Evolutionary conservation across 306 rosid species (phyloP).

Genomic region (Glycine tomentella): DNA sequence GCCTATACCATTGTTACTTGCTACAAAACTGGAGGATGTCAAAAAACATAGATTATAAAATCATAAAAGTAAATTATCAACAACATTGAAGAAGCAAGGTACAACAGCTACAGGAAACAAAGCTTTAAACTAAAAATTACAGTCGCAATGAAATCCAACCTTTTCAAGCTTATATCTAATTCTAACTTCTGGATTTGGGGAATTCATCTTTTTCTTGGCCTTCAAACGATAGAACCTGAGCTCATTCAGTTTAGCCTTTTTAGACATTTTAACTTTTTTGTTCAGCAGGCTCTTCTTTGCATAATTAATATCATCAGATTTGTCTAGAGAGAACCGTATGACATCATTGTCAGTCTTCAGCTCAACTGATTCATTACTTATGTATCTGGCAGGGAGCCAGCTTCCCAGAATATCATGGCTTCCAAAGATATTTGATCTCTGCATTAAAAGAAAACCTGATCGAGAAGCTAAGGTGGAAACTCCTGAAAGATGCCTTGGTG

Average conservation of each 20-base stretch:
- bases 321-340: conserved; percentile 69
- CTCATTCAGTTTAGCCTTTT: conserved; percentile 78
- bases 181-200: conserved; percentile 92
- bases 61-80: conserved; percentile 8
- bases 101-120: conserved; percentile 10
- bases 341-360: conserved; percentile 58
- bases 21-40: conserved; percentile 22
- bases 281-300: conserved; percentile 36
- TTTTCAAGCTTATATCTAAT: conserved; percentile 84
- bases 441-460: conserved; percentile 33
- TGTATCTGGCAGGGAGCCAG: conserved; percentile 53
- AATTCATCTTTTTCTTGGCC: conserved; percentile 86
- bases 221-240: conserved; percentile 81
- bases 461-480: conserved; percentile 23
- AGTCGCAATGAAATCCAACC: conserved; percentile 52
- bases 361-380: conserved; percentile 64
- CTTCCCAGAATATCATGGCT: conserved; percentile 47
- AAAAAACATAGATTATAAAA: conserved; percentile 25
- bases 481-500: conserved; percentile 40
- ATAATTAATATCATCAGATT: conserved; percentile 36
- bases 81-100: conserved; percentile 32
- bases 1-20: background rate
- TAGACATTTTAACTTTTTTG: conserved; percentile 64
- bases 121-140: conserved; percentile 9
- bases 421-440: conserved; percentile 41